phyloP scores from a whole-genome alignment of 495 filamentous ascomycete genomes.

The Parathielavia appendiculata region DNA sequence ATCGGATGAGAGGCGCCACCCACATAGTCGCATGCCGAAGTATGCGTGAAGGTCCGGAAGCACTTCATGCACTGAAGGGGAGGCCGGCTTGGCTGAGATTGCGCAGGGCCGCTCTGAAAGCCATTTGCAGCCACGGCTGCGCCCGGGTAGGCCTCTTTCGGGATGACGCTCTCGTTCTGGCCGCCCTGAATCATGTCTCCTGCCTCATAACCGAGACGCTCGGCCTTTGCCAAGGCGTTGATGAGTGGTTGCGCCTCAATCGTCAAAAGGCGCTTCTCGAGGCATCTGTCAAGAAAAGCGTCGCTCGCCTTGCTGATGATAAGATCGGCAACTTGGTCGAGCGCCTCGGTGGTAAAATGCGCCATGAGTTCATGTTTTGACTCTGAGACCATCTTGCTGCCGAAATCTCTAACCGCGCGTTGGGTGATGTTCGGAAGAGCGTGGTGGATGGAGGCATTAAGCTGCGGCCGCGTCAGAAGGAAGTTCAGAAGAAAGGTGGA shows the following conservation, averaged over 20 bases:
- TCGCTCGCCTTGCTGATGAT: conserved; percentile 42
- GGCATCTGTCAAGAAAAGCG: conserved; percentile 43
- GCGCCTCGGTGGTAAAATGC: conserved; percentile 31
- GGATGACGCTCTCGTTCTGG: conserved; percentile 32
- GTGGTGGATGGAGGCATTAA: conserved; percentile 46
- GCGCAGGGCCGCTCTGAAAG: conserved; percentile 1
- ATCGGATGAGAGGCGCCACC: conserved; percentile 14
- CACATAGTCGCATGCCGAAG: conserved; percentile 38
- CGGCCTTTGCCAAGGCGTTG: conserved; percentile 46
- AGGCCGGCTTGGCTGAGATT: conserved; percentile 1
- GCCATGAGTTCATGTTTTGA: conserved; percentile 37
- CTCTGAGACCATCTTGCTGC: conserved; percentile 41
- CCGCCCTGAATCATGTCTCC: conserved; percentile 40
- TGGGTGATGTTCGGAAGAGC: conserved; percentile 34
- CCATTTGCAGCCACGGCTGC: conserved; percentile 15
- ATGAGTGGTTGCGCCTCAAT: conserved; percentile 46
- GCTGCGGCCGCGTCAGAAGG: conserved; percentile 29
- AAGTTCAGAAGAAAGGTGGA: background rate
- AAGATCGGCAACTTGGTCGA: conserved; percentile 39
- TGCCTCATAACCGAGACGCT: conserved; percentile 46
- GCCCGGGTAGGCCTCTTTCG: conserved; percentile 27
- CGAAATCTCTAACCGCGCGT: conserved; percentile 43
- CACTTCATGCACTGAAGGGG: conserved; percentile 37
- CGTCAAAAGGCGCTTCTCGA: conserved; percentile 42
- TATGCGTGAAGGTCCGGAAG: conserved; percentile 35